Percentiles rank a stretch among this genome's conserved stretches.
phyloP scores from a whole-genome alignment of 306 rosid genomes.

The Senna siamea region DNA sequence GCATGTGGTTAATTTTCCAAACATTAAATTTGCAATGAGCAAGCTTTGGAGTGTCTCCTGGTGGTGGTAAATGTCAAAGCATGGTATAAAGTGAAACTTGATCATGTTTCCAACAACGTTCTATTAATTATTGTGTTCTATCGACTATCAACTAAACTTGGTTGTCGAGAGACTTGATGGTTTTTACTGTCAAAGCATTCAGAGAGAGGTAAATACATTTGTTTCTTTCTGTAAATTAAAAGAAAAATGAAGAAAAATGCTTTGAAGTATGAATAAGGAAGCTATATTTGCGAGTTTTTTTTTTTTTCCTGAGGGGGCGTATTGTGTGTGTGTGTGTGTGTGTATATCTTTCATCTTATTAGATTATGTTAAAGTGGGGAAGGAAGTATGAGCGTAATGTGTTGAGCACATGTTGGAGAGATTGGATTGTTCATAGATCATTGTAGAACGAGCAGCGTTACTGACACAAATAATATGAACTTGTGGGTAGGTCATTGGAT shows the following conservation, averaged over 20 bases:
- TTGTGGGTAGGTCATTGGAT: background rate
- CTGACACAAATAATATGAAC: background rate
- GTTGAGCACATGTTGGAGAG: background rate
- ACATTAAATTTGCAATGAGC: constrained; percentile 17
- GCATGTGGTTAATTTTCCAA: constrained; percentile 16
- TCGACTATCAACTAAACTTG: background rate
- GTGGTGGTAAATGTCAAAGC: constrained; percentile 9
- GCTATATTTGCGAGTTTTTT: no score
- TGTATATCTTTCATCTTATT: no score
- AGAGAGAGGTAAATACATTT: background rate
- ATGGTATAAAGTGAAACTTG: background rate
- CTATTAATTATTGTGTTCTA: background rate
- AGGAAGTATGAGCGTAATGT: background rate
- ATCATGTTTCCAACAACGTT: background rate
- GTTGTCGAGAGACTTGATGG: background rate
- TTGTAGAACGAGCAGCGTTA: background rate
- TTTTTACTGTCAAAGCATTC: background rate
- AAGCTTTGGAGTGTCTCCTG: constrained; percentile 22
- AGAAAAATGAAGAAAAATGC: background rate
- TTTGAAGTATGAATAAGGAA: background rate
- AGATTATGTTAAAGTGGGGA: no score
- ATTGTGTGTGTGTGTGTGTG: no score
- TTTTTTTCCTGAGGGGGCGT: no score
- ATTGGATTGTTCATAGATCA: background rate
- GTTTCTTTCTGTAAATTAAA: background rate